A percentile compares a stretch with the other conserved stretches of the same genome.
phyloP scores from a whole-genome alignment of 305 asterid species.

The Fraxinus baroniana region DNA sequence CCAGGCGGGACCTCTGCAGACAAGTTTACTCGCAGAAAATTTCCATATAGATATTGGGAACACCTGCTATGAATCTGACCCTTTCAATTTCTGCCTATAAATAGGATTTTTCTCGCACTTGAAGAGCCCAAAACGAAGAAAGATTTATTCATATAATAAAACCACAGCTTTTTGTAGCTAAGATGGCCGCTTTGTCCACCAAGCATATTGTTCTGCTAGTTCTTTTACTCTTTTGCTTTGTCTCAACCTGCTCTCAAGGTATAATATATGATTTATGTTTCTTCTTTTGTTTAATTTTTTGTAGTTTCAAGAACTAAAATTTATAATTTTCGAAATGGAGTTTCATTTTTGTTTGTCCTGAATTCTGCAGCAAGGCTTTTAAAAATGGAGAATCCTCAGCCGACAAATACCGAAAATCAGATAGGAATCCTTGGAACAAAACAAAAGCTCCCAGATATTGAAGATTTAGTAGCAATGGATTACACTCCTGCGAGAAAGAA shows the following conservation, averaged over 20 bases:
- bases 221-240: background rate
- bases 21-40: background rate
- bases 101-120: background rate
- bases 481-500: constrained; percentile 20
- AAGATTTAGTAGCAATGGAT: constrained; percentile 13
- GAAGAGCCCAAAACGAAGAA: background rate
- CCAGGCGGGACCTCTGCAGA: background rate
- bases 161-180: background rate
- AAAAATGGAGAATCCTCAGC: constrained; percentile 1
- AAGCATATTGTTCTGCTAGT: background rate
- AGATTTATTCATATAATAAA: background rate
- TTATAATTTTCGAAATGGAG: background rate
- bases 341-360: background rate
- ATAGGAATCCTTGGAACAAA: background rate
- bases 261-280: background rate
- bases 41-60: background rate
- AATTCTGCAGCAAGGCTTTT: constrained; percentile 7
- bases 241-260: background rate
- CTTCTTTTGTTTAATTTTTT: background rate
- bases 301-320: background rate
- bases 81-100: background rate
- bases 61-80: background rate
- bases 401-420: background rate
- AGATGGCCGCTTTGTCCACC: background rate
- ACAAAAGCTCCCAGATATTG: background rate